phyloP scores from a whole-genome alignment of 306 rosid genomes.

The Cicer bijugum region DNA sequence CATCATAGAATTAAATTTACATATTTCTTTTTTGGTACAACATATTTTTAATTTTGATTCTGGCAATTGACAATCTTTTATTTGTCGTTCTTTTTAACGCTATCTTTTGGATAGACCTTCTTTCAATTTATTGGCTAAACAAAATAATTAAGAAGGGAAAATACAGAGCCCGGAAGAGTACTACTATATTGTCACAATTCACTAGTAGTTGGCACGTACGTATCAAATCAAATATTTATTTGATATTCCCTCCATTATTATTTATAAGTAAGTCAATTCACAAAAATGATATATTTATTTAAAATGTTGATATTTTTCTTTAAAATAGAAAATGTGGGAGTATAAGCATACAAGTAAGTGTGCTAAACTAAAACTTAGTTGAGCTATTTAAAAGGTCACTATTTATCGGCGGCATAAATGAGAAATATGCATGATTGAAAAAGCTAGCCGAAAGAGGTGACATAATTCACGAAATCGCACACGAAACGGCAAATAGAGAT shows the following conservation, averaged over 20 bases:
- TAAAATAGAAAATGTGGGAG: no score
- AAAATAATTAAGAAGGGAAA: conserved; percentile 22
- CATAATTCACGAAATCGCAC: conserved; percentile 24
- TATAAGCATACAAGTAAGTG: no score
- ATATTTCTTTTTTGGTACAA: no score
- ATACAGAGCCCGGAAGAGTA: neutral
- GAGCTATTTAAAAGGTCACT: conserved; percentile 12
- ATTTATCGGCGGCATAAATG: conserved; percentile 4
- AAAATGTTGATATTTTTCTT: no score
- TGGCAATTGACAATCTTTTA: conserved; percentile 32
- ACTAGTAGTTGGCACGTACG: conserved; percentile 22
- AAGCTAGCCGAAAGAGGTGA: neutral
- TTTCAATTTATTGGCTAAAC: neutral
- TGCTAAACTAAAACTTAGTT: neutral
- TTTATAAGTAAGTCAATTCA: no score
- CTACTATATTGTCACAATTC: neutral
- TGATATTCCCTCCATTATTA: neutral
- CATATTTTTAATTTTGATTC: conserved; percentile 5
- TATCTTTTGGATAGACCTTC: conserved; percentile 7
- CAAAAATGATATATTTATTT: no score
- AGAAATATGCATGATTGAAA: conserved; percentile 25
- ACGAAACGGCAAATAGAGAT: conserved; percentile 46
- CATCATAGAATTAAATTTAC: neutral
- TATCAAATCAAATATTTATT: conserved; percentile 19
- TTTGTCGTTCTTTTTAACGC: conserved; percentile 22